Conservation (phyloP, 345 rosid species). For the Populus tremula region DNA sequence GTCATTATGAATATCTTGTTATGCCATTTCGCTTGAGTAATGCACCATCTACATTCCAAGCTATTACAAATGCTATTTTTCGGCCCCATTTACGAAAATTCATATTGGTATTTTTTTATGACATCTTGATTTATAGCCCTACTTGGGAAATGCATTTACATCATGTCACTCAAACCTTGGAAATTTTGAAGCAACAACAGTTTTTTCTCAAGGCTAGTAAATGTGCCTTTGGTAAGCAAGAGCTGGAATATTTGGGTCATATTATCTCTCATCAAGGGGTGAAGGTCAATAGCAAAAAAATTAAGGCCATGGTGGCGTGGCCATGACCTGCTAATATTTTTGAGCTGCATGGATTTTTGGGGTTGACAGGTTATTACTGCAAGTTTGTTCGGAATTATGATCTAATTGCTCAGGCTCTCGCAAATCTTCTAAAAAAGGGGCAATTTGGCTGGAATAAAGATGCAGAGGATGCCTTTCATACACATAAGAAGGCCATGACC, state of each 20-base stretch:
- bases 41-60: neutral
- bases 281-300: too few relatives aligned
- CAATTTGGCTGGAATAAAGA: too few relatives aligned
- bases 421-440: too few relatives aligned
- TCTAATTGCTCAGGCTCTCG: neutral
- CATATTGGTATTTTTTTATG: neutral
- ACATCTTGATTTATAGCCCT: neutral
- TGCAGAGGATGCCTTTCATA: neutral
- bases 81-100: neutral
- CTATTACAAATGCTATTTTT: neutral
- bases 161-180: neutral
- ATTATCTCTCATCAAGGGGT: neutral
- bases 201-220: neutral
- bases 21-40: neutral
- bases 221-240: neutral
- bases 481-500: neutral
- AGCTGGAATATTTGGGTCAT: neutral
- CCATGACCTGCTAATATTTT: neutral
- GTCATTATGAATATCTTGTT: neutral
- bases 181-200: neutral
- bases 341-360: neutral
- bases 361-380: neutral
- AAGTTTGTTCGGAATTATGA: neutral
- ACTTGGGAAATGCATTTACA: neutral
- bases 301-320: neutral